Base-by-base conservation (phyloP, 805 yeast genomes). In the Sugiyamaella smithiae region DNA sequence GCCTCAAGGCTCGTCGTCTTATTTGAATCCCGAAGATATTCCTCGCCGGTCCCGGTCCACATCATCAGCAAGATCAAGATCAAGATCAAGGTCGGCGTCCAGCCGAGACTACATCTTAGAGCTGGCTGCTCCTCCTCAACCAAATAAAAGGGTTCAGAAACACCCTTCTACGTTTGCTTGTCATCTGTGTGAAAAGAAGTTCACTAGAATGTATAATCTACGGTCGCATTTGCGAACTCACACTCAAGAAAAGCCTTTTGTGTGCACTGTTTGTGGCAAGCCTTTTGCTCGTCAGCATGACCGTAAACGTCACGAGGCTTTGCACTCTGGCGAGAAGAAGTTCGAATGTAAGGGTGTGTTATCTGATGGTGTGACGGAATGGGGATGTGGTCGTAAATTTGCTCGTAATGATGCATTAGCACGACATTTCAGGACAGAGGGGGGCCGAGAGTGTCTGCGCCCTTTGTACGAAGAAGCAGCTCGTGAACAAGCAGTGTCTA, bases 201-300 rank as follows among this genome's bases (percentile, higher is more conserved):
- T 91, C 64, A 91, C 98, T 1, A 71, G 98, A 48, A 96, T 97
- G 0, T 93, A 93, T 66, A 93, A 93, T 63, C 72, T 91, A 56
- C 88, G 91, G 57, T 87, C 96, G 0, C 99, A 91, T 67, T 70
- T 86, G 61, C 73, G 97, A 50, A 91, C 98, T 0, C 99, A 85
- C 63, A 81, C 88, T 4, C 74, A 76, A 42, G 90, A 82, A 43
- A 78, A 83, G 49, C 93, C 93, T 4, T 84, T 71, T 67, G 74
- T 75, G 40, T 85, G 93, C 62, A 65, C 75, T 16, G 71, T 72
- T 47, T 85, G 93, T 63, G 70, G 76, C 16, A 80, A 82, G 61
- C 77, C 81, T 7, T 85, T 85, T 72, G 89, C 91, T 2, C 71
- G 93, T 17, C 80, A 82, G 48, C 91, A 85, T 60, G 93, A 85